Percentiles rank a stretch among this genome's conserved stretches.
These are phyloP conservation scores for Lophium mytilinum DNA, from an alignment of 495 filamentous ascomycete genomes.

Conservation along the genomic window DNA sequence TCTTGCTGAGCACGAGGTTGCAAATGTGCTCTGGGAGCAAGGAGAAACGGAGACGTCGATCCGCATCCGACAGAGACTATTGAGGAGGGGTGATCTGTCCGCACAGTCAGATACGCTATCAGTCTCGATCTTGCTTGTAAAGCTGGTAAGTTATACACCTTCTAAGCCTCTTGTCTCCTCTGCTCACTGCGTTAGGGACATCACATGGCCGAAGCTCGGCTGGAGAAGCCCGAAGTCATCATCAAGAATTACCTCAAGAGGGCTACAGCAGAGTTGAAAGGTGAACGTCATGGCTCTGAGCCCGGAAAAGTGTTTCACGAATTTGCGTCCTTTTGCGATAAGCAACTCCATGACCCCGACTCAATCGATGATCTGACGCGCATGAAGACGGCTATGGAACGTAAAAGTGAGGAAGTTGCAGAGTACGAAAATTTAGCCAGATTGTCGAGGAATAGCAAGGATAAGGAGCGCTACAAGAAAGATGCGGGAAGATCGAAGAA, in stretches of 20 bases:
- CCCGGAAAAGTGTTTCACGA: conserved; percentile 88
- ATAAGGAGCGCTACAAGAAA: conserved; percentile 40
- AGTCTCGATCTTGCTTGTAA: conserved; percentile 68
- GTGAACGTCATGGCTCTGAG: conserved; percentile 57
- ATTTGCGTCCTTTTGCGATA: conserved; percentile 91
- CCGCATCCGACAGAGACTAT: conserved; percentile 67
- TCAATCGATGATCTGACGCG: conserved; percentile 77
- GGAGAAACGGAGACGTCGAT: conserved; percentile 90
- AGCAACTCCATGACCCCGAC: conserved; percentile 78
- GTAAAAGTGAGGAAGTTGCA: conserved; percentile 68
- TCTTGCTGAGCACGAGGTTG: conserved; percentile 66
- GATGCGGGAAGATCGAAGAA: conserved; percentile 57
- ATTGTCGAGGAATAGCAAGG: conserved; percentile 39
- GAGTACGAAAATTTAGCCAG: conserved; percentile 53
- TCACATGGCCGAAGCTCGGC: conserved; percentile 81
- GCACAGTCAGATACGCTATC: conserved; percentile 11
- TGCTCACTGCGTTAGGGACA: conserved; percentile 47
- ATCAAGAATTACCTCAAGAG: conserved; percentile 73
- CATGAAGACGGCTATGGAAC: conserved; percentile 67
- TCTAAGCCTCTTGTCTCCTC: neutral
- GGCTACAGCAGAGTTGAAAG: conserved; percentile 71
- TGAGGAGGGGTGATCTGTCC: conserved; percentile 11
- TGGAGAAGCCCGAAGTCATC: conserved; percentile 87
- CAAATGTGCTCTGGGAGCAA: conserved; percentile 89
- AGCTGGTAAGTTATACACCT: conserved; percentile 51